These are phyloP conservation scores for Berkeleyomyces rouxiae DNA, from an alignment of 2,329 filamentous ascomycete genomes.

Conservation along the genomic window DNA sequence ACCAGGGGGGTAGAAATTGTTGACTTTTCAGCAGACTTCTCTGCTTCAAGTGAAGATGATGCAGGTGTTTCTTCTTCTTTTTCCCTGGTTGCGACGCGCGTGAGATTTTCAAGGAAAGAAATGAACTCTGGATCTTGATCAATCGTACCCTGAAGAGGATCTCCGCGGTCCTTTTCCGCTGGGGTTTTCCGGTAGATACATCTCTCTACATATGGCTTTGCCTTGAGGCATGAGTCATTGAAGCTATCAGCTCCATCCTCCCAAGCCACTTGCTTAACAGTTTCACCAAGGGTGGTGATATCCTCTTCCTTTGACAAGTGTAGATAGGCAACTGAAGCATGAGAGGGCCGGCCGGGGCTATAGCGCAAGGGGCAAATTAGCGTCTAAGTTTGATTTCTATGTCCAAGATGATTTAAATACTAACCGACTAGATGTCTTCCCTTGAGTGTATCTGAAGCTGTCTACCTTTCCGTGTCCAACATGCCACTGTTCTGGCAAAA, in stretches of 20 bases:
- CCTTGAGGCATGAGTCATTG: constrained; percentile 54
- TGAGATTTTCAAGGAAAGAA: constrained; percentile 67
- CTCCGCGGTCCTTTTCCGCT: constrained; percentile 53
- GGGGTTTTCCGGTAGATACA: constrained; percentile 73
- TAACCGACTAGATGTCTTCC: constrained; percentile 51
- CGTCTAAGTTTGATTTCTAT: neutral
- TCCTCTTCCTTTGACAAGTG: constrained; percentile 59
- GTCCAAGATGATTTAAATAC: neutral
- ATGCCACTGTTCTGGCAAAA: constrained; percentile 69
- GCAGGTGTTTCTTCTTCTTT: constrained; percentile 26
- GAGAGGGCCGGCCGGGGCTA: constrained; percentile 72
- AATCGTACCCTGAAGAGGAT: constrained; percentile 82
- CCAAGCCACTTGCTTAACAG: constrained; percentile 53
- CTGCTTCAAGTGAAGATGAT: constrained; percentile 26
- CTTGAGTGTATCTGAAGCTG: constrained; percentile 51
- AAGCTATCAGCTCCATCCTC: constrained; percentile 67
- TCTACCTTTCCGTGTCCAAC: constrained; percentile 66
- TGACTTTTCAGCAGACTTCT: constrained; percentile 37
- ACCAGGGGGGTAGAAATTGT: constrained; percentile 61
- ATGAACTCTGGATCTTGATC: constrained; percentile 95
- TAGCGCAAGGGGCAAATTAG: neutral
- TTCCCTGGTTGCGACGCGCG: constrained; percentile 32
- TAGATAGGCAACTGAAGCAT: constrained; percentile 65
- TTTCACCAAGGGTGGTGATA: constrained; percentile 49
- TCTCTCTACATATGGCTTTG: constrained; percentile 66